Evolutionary conservation across 192 early-diverging fungal species (phyloP), one percentile per base, ranked within the genome.

Genomic region (Podila epigama): DNA sequence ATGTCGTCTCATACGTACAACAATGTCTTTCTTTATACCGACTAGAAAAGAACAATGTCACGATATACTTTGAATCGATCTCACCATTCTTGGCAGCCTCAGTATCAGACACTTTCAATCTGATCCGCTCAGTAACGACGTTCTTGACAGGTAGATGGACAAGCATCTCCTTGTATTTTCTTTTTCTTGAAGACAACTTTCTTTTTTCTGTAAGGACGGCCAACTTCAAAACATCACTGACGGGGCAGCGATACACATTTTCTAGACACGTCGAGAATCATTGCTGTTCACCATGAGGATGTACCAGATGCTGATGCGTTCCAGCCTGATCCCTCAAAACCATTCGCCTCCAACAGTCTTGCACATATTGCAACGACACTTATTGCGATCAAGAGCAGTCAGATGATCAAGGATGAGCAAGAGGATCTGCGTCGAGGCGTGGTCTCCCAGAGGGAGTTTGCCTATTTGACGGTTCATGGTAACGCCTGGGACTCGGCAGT

Each of bases 271-370:
- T 77, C 73, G 27, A 52, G 66, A n/a, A 63, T 79, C n/a, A 79
- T 82, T 40, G 62, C 70, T 16, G 40, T 75, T 4, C 65, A 82
- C 34, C 81, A 82, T 25, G 75, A 78, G 34, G 81, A 82, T 63
- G 57, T 82, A 25, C 81, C 81, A 33, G 71, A 77, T 25, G 73
- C 66, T 0, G 61, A 68, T 20, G 58, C 60, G 15, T 77, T 63
- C 20, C 56, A 41, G 13, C 55, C 67, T 4, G 60, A 81, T 40
- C 58, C 67, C 4, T 67, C 71, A 10, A 75, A 66, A 39, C 68
- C 68, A 5, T 52, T 44, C 20, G 66, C 75, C 0, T 54, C 68
- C 31, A 73, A 79, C 42, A 75, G 70, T 18, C 41, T 82, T 8
- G 59, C 69, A 1, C 70, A 79, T 29, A 68, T 82, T 8, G 70